These are phyloP conservation scores for Leccinum disarticulatum DNA, from an alignment of 768 basidiomycete species.

Conservation along the genomic window DNA sequence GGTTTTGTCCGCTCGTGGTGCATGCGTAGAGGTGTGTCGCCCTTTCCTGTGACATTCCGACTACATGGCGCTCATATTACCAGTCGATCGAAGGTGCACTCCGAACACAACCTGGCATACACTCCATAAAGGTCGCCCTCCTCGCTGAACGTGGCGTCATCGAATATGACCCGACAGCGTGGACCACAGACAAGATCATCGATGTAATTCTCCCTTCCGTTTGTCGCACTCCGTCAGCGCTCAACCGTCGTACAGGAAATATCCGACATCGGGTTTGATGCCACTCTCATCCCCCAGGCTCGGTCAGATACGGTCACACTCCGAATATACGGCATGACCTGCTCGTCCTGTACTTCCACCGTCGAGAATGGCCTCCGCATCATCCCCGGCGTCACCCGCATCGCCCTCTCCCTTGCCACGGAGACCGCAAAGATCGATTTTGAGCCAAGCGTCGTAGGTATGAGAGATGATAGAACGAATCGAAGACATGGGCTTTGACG, in stretches of 20 bases:
- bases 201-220: constrained; percentile 41
- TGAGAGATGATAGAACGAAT: constrained; percentile 88
- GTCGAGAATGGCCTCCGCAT: constrained; percentile 68
- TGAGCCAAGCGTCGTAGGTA: constrained; percentile 65
- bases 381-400: constrained; percentile 71
- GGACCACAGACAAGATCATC: constrained; percentile 80
- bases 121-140: constrained; percentile 92
- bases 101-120: constrained; percentile 81
- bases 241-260: constrained; percentile 64
- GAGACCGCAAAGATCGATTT: constrained; percentile 75
- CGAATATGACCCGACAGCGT: constrained; percentile 82
- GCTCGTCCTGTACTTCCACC: constrained; percentile 74
- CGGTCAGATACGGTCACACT: constrained; percentile 70
- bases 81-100: constrained; percentile 87
- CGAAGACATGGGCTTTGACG: constrained; percentile 89
- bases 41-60: not conserved
- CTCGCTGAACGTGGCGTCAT: constrained; percentile 91
- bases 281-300: constrained; percentile 65
- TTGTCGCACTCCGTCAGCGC: not conserved
- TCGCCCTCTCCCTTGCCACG: constrained; percentile 73
- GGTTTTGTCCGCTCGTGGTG: constrained; percentile 41
- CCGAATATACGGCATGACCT: constrained; percentile 90
- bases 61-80: not conserved
- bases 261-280: constrained; percentile 90
- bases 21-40: constrained; percentile 77